Base-by-base conservation (phyloP, 2,329 filamentous ascomycete species). In the Penicillium brevicompactum region DNA sequence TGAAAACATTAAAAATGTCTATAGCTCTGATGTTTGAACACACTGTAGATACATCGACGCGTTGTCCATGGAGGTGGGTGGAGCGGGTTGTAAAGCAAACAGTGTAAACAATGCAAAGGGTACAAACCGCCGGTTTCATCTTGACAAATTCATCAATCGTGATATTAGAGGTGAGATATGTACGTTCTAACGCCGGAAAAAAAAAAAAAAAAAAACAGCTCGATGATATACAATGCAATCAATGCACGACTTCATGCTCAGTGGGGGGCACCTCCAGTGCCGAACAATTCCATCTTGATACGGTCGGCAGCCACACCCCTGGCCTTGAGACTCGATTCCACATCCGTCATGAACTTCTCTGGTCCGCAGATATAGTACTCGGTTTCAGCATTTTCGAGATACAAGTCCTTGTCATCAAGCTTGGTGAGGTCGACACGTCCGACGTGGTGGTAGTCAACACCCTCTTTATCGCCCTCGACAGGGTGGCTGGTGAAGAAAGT, bases 281-380 rank as follows among this genome's bases (percentile, higher is more conserved):
- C 82, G 62, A 90, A 91, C 30, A 89, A 70, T 72, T 92, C 89
- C 61, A 90, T 79, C 65, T 86, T 82, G 51, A 90, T 80, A 61
- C 84, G 82, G 30, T 80, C 79, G n/a, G 73, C 71, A 1, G 76
- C 71, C 1, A 91, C 86, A 0, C 87, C 87, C 52, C 77, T 72
- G 2, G 65, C 74, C 62, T 79, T 73, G 53, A 92, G 75, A 61
- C 76, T 79, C 7, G 73, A 71, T 60, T 83, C 76, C 21, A 83
- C 75, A 37, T 84, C 82, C 9, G 80, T 64, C 90, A 92, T 92
- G 77, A 91, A 92, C 7, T 70, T 68, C 56, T 81, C 79, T 0
- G 89, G 89, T 0, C 89, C 90, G 66, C 90, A 92, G 50, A 90
- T 75, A 63, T 84, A 92, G 70, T 91, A 92, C 65, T 86, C 78